Base-by-base conservation (phyloP, 202 grass and related monocot genomes). In the Hordeum pubiflorum region DNA sequence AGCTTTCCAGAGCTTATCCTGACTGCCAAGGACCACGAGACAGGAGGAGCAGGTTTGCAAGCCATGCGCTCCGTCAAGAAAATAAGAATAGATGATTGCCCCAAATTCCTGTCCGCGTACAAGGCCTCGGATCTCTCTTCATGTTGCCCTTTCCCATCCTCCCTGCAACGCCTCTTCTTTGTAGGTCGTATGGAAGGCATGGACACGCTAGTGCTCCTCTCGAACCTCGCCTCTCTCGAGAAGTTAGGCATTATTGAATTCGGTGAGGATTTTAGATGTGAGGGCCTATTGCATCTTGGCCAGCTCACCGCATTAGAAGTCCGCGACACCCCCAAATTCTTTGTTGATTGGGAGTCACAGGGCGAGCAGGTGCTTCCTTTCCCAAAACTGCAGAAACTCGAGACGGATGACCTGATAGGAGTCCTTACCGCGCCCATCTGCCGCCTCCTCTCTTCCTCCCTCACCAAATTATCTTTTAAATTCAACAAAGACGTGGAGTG, bases 161-260 rank as follows among this genome's bases (percentile, higher is more conserved):
- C 75, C 23, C 9, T 78, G 39, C 23, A 4, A 48, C 0, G 3
- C 22, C 75, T 78, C 37, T 0, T 0, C 0, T 39, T 41, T 1
- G 0, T 0, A 8, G 73, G 12, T 10, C 10, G 1, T 58, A 56
- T 33, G 23, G 15, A 12, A 3, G 34, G 12, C 55, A 60, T 76
- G 54, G n/a, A 21, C 2, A 76, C 50, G 9, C 39, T 18, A 13
- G 2, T 15, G 3, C 14, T 15, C 22, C n/a, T 78, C 9, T 78
- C 22, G 0, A 78, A 64, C 58, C 21, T 63, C 38, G 22, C 39
- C 24, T 78, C 58, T 78, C 24, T 63, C 24, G 22, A 70, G 67
- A 1, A 9, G 0, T 70, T 69, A 43, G 0, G 0, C 0, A 21
- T 69, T 2, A 0, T 0, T 0, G 0, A 2, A 15, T 8, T 6